Evolutionary conservation across 164 flowering plant genomes (phyloP), one percentile per base, ranked within the genome.

Genomic region (Warburgia ugandensis): DNA sequence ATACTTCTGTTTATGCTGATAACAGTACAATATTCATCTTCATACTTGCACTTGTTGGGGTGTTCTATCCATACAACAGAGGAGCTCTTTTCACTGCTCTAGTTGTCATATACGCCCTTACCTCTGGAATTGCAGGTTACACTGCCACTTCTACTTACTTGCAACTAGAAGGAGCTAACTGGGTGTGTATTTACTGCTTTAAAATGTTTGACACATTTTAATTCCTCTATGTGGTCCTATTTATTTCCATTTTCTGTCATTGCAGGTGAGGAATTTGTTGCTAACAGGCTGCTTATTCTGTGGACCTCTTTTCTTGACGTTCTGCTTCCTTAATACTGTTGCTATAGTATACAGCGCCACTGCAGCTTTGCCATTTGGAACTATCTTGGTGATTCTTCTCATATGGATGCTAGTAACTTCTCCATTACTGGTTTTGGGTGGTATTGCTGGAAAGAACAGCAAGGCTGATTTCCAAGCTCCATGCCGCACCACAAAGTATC

Each of bases 381-480:
- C 69, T 32, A 65, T 65, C 37, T 47, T 60, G 52, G 69, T 65
- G 31, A 65, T 65, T 54, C 64, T 65, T 42, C 69, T 65, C 54
- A 65, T 65, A 42, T 65, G 65, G 64, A 54, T 56, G n/a, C 45
- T 64, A 29, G 69, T 65, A 25, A 65, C 69, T 20, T 65, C 69
- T 11, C 69, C 69, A 17, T 36, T 65, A 17, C 69, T 65, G 42
- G 69, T 65, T 13, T 50, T 65, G 60, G 69, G 69, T 22, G 69
- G 69, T 20, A 60, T 65, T 49, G 69, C 69, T 36, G 69, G 69
- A 32, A 65, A 59, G 47, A 65, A 65, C 63, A 65, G 64, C 64
- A 65, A 60, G 44, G 17, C 60, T 14, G 69, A 65, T 40, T 65
- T 65, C 42, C 69, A 65, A 55, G 69, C 69, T 48, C 69, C 69